These are phyloP conservation scores for Dothistroma septosporum DNA, from an alignment of 2,329 filamentous ascomycete genomes.

Conservation along the genomic window DNA sequence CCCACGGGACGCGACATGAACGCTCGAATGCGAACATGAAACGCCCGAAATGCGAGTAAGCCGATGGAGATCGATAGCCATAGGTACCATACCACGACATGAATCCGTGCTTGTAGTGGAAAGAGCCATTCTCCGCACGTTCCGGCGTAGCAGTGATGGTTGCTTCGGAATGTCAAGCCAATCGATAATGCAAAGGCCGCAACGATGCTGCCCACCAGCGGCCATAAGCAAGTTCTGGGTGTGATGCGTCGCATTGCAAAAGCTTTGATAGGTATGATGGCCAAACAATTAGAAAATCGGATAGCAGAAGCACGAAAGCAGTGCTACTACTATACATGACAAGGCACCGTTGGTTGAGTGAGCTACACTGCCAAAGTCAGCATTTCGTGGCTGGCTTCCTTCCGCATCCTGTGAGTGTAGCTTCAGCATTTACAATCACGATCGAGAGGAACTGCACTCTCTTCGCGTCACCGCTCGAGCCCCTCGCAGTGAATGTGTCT, in stretches of 20 bases:
- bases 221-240: slow-evolving; percentile 15
- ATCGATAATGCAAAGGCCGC: slow-evolving; percentile 12
- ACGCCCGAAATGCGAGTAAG: slow-evolving; percentile 10
- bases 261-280: neutral
- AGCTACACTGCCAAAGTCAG: neutral
- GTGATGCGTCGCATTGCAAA: slow-evolving; percentile 12
- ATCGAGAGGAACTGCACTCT: neutral
- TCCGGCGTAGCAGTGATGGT: slow-evolving; percentile 17
- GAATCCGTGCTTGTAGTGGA: slow-evolving; percentile 15
- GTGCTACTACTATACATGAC: neutral
- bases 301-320: neutral
- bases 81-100: slow-evolving; percentile 17
- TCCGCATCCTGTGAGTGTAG: neutral
- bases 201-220: slow-evolving; percentile 9
- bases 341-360: neutral
- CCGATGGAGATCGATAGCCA: slow-evolving; percentile 15
- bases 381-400: neutral
- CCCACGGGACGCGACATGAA: slow-evolving; percentile 2
- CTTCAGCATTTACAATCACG: neutral
- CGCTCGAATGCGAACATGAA: slow-evolving; percentile 6
- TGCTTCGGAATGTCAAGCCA: slow-evolving; percentile 14
- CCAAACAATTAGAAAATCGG: neutral
- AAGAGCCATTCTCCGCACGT: slow-evolving; percentile 14
- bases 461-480: neutral
- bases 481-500: too few species aligned